These are phyloP conservation scores for Fusarium sp. DNA, from an alignment of 2,329 filamentous ascomycete species.

Conservation along the genomic window DNA sequence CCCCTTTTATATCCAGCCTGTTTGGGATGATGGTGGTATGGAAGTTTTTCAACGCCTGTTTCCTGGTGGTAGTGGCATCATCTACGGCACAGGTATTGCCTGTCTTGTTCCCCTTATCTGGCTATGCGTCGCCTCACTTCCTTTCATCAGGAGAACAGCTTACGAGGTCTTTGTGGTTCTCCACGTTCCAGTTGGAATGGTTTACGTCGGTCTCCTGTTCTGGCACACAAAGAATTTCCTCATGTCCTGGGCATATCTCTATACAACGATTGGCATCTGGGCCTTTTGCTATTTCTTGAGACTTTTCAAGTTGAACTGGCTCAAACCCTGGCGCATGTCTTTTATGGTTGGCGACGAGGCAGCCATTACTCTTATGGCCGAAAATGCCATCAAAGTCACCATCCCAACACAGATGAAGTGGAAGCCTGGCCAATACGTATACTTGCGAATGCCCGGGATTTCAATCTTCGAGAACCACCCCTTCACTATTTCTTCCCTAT, in stretches of 20 bases:
- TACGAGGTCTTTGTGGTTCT: slow-evolving; percentile 89
- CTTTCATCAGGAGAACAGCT: slow-evolving; percentile 77
- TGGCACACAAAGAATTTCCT: slow-evolving; percentile 97
- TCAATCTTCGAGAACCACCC: slow-evolving; percentile 93
- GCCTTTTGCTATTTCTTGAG: slow-evolving; percentile 77
- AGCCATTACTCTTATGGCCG: slow-evolving; percentile 86
- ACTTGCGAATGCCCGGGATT: slow-evolving; percentile 92
- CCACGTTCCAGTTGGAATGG: slow-evolving; percentile 83
- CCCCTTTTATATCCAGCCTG: slow-evolving; percentile 89
- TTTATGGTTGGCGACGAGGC: slow-evolving; percentile 93
- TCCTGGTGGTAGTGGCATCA: slow-evolving; percentile 70
- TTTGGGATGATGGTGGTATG: slow-evolving; percentile 83
- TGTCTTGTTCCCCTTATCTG: slow-evolving; percentile 84
- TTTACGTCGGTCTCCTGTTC: slow-evolving; percentile 87
- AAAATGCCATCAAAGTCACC: slow-evolving; percentile 95
- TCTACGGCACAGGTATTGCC: slow-evolving; percentile 88
- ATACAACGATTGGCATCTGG: slow-evolving; percentile 83
- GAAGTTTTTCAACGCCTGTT: slow-evolving; percentile 77
- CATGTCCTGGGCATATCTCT: slow-evolving; percentile 90
- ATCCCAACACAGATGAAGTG: slow-evolving; percentile 93
- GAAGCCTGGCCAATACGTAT: slow-evolving; percentile 94
- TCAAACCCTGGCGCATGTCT: slow-evolving; percentile 79
- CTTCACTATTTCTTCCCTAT: slow-evolving; percentile 93
- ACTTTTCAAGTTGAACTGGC: slow-evolving; percentile 90
- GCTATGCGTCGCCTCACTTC: slow-evolving; percentile 86